Evolutionary conservation across 331 rosid species (phyloP).

Genomic region (Malus hybrid): DNA sequence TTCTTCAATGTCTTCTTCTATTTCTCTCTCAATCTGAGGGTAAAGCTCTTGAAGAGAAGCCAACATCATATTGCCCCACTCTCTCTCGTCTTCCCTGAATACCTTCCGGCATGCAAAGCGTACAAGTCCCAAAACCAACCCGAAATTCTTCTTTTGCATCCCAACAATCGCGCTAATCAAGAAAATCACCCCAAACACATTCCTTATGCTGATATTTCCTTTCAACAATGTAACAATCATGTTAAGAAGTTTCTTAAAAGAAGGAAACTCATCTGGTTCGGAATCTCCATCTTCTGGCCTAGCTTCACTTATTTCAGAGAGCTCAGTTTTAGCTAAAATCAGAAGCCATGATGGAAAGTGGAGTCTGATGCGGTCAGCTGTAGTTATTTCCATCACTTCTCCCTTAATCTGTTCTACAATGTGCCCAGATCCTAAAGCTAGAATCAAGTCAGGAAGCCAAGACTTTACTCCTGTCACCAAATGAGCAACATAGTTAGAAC

Average conservation of each 20-base stretch:
- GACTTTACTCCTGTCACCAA: conserved; percentile 58
- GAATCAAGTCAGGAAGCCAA: conserved; percentile 82
- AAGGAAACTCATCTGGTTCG: conserved; percentile 27
- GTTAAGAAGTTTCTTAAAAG: conserved; percentile 45
- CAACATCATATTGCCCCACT: conserved; percentile 74
- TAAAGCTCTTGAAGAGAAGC: conserved; percentile 56
- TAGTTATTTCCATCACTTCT: conserved; percentile 15
- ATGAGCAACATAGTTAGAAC: conserved; percentile 51
- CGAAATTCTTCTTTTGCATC: conserved; percentile 44
- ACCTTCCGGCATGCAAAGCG: conserved; percentile 59
- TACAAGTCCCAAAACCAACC: conserved; percentile 54
- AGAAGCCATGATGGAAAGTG: conserved; percentile 57
- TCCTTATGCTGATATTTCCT: conserved; percentile 40
- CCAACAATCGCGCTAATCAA: conserved; percentile 50
- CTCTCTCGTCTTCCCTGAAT: conserved; percentile 39
- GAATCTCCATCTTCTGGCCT: conserved; percentile 19
- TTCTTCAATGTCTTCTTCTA: conserved; percentile 37
- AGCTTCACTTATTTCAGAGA: conserved; percentile 23
- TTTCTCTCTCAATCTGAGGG: conserved; percentile 53
- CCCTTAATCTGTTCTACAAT: conserved; percentile 23
- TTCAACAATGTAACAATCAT: conserved; percentile 39
- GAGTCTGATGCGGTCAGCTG: conserved; percentile 33
- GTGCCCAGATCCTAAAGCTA: conserved; percentile 57
- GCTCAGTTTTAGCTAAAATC: conserved; percentile 51
- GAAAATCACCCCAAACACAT: conserved; percentile 56